A percentile compares a stretch with the other conserved stretches of the same genome.
phyloP scores from a whole-genome alignment of 73 alveolate genomes.

The Halteria grandinella region DNA sequence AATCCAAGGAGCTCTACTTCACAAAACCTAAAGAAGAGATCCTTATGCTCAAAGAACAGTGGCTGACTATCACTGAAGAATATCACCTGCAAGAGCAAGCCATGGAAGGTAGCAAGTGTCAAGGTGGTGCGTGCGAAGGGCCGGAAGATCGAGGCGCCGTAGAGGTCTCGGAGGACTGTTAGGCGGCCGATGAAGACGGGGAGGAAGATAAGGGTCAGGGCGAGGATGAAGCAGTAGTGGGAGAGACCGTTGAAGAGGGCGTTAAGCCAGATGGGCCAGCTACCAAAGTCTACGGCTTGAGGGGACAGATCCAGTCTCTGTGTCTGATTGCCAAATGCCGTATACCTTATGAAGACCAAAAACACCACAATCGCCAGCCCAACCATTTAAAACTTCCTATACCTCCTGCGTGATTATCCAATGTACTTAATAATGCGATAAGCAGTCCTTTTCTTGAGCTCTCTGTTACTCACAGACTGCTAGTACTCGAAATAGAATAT shows the following conservation, averaged over 20 bases:
- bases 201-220: not conserved
- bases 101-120: conserved; percentile 17
- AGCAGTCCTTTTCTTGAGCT: conserved; percentile 1
- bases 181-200: conserved; percentile 37
- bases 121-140: conserved; percentile 28
- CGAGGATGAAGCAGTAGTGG: conserved; percentile 10
- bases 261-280: conserved; percentile 31
- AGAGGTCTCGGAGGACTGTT: conserved; percentile 23
- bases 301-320: not conserved
- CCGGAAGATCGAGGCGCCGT: conserved; percentile 27
- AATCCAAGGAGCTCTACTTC: conserved; percentile 1
- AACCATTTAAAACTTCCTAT: not conserved
- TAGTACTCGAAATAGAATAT: conserved; percentile 33
- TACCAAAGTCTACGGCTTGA: conserved; percentile 13
- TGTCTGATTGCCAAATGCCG: too few relatives aligned
- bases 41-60: conserved; percentile 26
- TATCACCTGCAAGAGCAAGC: not conserved
- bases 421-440: not conserved
- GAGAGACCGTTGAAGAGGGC: conserved; percentile 15
- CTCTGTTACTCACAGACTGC: conserved; percentile 8
- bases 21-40: conserved; percentile 21
- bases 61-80: conserved; percentile 11
- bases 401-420: conserved; percentile 10
- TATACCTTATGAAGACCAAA: conserved; percentile 5
- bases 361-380: not conserved